These are phyloP conservation scores for Candida rishiriensis DNA, from an alignment of 805 yeast genomes.

Conservation along the genomic window DNA sequence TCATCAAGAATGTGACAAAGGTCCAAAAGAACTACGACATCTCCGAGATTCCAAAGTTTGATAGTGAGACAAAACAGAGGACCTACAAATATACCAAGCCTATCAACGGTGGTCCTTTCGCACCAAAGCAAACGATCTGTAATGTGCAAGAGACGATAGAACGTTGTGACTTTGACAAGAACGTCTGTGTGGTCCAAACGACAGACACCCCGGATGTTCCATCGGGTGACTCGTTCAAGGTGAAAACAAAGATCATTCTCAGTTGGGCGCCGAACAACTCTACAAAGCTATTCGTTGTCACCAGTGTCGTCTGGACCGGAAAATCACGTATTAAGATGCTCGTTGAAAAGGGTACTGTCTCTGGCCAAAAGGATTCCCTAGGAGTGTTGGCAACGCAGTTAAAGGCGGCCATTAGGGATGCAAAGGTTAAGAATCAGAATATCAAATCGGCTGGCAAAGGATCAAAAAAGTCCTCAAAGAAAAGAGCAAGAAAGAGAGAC, in stretches of 20 bases:
- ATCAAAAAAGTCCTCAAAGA: conserved; percentile 5
- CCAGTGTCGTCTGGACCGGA: conserved; percentile 64
- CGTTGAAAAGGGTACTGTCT: conserved; percentile 68
- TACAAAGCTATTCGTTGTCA: conserved; percentile 50
- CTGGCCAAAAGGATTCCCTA: conserved; percentile 65
- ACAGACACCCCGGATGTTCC: conserved; percentile 83
- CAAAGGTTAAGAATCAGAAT: conserved; percentile 24
- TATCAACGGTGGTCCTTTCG: conserved; percentile 56
- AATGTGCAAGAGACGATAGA: conserved; percentile 56
- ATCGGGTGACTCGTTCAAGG: conserved; percentile 63
- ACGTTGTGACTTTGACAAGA: conserved; percentile 43
- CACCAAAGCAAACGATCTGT: conserved; percentile 74
- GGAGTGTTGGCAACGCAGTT: conserved; percentile 44
- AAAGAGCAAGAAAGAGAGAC: conserved; percentile 5
- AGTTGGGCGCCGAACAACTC: conserved; percentile 59
- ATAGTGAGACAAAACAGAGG: conserved; percentile 33
- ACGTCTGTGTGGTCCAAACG: conserved; percentile 47
- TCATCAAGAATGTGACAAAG: conserved; percentile 40
- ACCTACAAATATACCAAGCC: conserved; percentile 60
- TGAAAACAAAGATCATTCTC: conserved; percentile 51
- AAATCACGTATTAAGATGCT: conserved; percentile 77
- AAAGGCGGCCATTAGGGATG: conserved; percentile 15
- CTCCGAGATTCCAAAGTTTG: conserved; percentile 41
- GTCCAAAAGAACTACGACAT: conserved; percentile 64
- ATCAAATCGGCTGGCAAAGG: conserved; percentile 2